Evolutionary conservation across 2,329 filamentous ascomycete species (phyloP).

Genomic region (Aspergillus ustus): DNA sequence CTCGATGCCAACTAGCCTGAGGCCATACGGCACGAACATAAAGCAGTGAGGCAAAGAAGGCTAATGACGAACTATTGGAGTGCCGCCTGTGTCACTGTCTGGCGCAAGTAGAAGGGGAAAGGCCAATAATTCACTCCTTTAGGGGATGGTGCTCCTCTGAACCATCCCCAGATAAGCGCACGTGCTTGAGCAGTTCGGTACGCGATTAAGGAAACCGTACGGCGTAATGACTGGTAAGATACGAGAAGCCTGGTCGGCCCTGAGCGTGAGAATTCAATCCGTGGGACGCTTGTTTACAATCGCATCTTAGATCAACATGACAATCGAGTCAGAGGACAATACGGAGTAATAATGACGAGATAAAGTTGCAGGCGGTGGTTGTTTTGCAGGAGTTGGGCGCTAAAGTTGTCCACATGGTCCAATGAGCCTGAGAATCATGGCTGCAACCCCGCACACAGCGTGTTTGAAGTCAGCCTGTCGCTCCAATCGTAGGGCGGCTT

Average conservation of each 20-base stretch:
- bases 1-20: conserved; percentile 10
- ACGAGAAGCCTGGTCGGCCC: background rate
- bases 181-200: background rate
- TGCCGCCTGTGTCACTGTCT: background rate
- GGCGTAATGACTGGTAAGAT: conserved; percentile 3
- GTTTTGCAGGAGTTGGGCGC: conserved; percentile 20
- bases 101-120: background rate
- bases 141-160: background rate
- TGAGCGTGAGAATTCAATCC: background rate
- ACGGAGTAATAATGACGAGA: conserved; percentile 19
- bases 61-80: background rate
- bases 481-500: conserved; percentile 9
- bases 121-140: conserved; percentile 4
- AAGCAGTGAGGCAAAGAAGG: background rate
- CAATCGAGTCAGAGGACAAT: background rate
- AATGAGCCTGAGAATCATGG: conserved; percentile 19
- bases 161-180: background rate
- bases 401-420: conserved; percentile 18
- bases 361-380: conserved; percentile 24
- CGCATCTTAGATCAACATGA: background rate
- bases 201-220: background rate
- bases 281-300: conserved; percentile 6
- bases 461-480: conserved; percentile 12
- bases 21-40: conserved; percentile 5
- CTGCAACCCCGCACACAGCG: conserved; percentile 24